Evolutionary conservation across 495 filamentous ascomycete genomes (phyloP), one percentile per base, ranked within the genome.

Genomic region (Podospora australis): DNA sequence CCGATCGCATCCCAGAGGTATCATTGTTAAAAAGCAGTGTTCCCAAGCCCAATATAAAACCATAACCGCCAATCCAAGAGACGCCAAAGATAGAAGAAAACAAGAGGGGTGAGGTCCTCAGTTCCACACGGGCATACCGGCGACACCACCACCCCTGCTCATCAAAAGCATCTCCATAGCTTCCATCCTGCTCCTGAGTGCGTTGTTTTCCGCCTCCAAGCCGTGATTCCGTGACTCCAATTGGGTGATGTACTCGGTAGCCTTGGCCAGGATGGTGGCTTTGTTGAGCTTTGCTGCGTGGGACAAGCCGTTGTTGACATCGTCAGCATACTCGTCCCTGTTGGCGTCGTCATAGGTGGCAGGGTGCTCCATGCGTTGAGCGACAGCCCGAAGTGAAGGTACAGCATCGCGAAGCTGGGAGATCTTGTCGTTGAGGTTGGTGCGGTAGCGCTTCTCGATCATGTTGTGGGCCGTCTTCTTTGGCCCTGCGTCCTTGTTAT

Each of bases 211-310:
- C 41, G 87, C 82, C 46, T 82, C 75, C 42, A 91, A 67, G 4
- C 75, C 73, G 42, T 78, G 82, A 57, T 88, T 88, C 16, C 81
- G 75, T 56, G 80, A 79, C 67, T 96, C 90, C 9, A 95, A 71
- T 60, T 92, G 82, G 25, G 75, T 74, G 54, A 96, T 96, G 54
- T 96, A 95, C 56, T 95, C 88, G 11, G 87, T 90, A 11, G 89
- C 89, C 60, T 94, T 94, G 21, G 82, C 82, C 16, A 96, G 64
- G 25, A 80, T 85, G 2, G 88, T 95, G 6, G 87, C 88, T 64
- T 74, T 59, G 44, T 59, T 61, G 35, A 66, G 56, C 46, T 57
- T 66, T 16, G 54, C 44, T 0, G 50, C 46, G 1, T 36, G 58
- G 7, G 41, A 42, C 2, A 58, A 42, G 20, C 48, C 51, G 29